These are phyloP conservation scores for Bauhinia variegata DNA, from an alignment of 306 rosid genomes.

Conservation along the genomic window DNA sequence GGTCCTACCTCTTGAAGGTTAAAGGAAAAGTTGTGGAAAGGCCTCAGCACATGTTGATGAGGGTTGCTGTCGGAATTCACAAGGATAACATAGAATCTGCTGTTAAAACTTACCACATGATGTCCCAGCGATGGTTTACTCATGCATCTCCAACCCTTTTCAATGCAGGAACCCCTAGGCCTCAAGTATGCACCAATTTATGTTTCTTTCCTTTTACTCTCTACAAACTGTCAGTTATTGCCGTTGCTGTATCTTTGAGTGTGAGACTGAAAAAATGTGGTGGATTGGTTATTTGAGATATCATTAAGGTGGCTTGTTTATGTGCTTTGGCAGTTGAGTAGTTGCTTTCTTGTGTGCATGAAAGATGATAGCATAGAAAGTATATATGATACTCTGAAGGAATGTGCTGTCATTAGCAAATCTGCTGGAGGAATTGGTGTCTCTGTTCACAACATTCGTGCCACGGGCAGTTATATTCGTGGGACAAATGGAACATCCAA, in stretches of 20 bases:
- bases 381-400: constrained; percentile 89
- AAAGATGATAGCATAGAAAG: constrained; percentile 93
- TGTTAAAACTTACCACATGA: constrained; percentile 77
- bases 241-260: no score
- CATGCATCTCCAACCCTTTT: constrained; percentile 98
- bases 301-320: constrained; percentile 22
- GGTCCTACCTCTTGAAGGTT: constrained; percentile 89
- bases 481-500: constrained; percentile 97
- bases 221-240: no score
- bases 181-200: constrained; percentile 61
- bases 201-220: background rate
- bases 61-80: constrained; percentile 98
- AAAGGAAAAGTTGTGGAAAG: constrained; percentile 87
- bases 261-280: background rate
- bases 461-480: constrained; percentile 89
- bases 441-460: constrained; percentile 77
- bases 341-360: constrained; percentile 95
- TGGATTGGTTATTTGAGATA: background rate
- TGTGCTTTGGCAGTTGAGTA: constrained; percentile 77
- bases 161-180: constrained; percentile 95
- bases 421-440: constrained; percentile 99
- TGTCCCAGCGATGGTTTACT: constrained; percentile 98
- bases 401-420: constrained; percentile 98
- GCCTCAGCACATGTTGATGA: constrained; percentile 97
- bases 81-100: constrained; percentile 86